These are phyloP conservation scores for Xerophyta viscosa DNA, from an alignment of 106 monocot species.

Conservation along the genomic window DNA sequence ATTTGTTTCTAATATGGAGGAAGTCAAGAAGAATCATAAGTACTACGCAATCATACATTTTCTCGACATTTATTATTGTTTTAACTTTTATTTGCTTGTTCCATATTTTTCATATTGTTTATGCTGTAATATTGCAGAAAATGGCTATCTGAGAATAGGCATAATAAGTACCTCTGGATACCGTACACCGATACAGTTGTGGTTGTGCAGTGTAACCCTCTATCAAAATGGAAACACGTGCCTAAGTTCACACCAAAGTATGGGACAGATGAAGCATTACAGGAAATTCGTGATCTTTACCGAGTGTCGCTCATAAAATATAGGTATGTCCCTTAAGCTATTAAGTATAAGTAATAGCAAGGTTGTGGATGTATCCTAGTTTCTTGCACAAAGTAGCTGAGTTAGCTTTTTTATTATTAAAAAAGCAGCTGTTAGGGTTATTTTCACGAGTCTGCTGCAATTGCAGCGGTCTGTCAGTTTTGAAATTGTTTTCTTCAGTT, in stretches of 20 bases:
- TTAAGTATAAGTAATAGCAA: not conserved
- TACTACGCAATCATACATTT: slow-evolving; percentile 14
- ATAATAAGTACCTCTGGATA: slow-evolving; percentile 92
- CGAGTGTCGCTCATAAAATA: slow-evolving; percentile 60
- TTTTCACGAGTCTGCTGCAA: too few relatives aligned
- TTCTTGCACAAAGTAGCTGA: too few relatives aligned
- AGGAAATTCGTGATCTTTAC: slow-evolving; percentile 67
- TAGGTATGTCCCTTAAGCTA: slow-evolving; percentile 33
- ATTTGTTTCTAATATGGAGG: slow-evolving; percentile 63
- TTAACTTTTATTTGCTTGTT: not conserved
- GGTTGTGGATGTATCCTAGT: too few relatives aligned
- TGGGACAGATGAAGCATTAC: slow-evolving; percentile 71
- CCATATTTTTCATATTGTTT: not conserved
- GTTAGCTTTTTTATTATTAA: not conserved
- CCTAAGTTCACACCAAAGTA: slow-evolving; percentile 57
- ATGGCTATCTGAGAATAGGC: slow-evolving; percentile 89
- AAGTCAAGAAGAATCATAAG: slow-evolving; percentile 95
- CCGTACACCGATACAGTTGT: slow-evolving; percentile 89
- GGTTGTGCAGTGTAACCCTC: slow-evolving; percentile 82
- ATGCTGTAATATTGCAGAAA: slow-evolving; percentile 45
- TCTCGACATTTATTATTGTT: not conserved
- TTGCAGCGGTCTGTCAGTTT: too few relatives aligned
- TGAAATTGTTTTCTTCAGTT: too few relatives aligned
- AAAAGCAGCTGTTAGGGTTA: too few relatives aligned
- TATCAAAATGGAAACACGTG: slow-evolving; percentile 64